Conservation (phyloP, 176 grass and related monocot genomes). For the Rhipidocladum racemiflorum region DNA sequence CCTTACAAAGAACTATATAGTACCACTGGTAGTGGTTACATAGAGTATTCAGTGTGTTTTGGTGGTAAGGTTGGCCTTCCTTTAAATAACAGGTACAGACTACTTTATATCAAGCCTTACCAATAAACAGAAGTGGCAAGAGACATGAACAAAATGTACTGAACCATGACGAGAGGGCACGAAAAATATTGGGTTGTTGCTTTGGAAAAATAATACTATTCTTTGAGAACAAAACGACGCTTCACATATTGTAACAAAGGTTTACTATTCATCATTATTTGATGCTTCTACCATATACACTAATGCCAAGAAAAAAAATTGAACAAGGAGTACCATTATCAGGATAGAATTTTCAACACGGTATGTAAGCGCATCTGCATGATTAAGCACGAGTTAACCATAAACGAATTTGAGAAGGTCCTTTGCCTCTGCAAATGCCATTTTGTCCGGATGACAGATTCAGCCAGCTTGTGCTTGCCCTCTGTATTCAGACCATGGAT, state of each 20-base stretch:
- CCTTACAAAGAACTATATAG: no score
- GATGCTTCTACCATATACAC: background rate
- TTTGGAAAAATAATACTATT: background rate
- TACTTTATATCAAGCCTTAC: no score
- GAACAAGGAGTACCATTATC: background rate
- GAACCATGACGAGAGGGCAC: no score
- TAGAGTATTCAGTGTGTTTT: no score
- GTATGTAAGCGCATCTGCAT: background rate
- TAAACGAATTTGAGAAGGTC: constrained; percentile 39
- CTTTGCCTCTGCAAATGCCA: constrained; percentile 66
- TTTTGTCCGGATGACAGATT: constrained; percentile 61
- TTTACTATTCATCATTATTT: background rate
- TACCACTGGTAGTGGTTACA: no score
- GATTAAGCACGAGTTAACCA: constrained; percentile 11
- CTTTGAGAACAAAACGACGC: background rate
- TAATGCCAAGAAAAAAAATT: background rate
- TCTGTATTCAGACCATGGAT: constrained; percentile 79
- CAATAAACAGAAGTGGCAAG: no score
- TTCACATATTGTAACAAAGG: background rate
- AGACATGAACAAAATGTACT: no score
- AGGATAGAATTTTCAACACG: background rate
- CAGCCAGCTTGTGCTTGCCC: constrained; percentile 65
- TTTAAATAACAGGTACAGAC: no score
- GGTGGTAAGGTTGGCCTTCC: no score
- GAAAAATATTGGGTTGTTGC: no score